Conservation (phyloP, 495 filamentous ascomycete species). For the Chaetomium cochliodes region DNA sequence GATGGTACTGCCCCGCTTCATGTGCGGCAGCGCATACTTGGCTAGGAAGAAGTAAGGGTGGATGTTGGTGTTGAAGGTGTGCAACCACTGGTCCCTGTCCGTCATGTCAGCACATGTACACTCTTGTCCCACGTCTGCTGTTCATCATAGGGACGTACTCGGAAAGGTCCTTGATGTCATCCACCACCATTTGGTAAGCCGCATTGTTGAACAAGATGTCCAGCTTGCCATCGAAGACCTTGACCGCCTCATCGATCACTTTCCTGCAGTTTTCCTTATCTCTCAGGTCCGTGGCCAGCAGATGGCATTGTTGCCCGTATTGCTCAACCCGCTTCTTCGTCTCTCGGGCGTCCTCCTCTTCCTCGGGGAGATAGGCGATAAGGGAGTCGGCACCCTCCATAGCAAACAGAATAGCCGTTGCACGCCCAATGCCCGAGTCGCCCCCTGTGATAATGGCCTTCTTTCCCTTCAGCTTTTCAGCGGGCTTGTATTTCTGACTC, state of each 20-base stretch:
- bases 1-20: constrained; percentile 73
- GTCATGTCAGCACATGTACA: constrained; percentile 4
- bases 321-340: constrained; percentile 67
- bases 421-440: constrained; percentile 78
- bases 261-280: constrained; percentile 65
- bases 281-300: constrained; percentile 61
- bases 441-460: constrained; percentile 81
- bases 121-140: neutral
- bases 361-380: constrained; percentile 72
- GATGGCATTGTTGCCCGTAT: constrained; percentile 60
- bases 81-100: constrained; percentile 68
- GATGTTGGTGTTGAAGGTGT: constrained; percentile 74
- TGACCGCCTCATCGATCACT: constrained; percentile 62
- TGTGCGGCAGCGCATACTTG: constrained; percentile 74
- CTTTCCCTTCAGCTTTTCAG: constrained; percentile 72
- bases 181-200: constrained; percentile 69
- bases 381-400: constrained; percentile 78
- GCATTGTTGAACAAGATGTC: constrained; percentile 83
- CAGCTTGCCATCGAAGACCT: constrained; percentile 60
- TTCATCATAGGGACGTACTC: constrained; percentile 52
- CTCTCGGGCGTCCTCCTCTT: constrained; percentile 74
- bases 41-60: constrained; percentile 72
- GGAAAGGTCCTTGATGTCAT: constrained; percentile 68
- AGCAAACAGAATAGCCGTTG: constrained; percentile 74
- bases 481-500: constrained; percentile 73